A percentile compares a stretch with the other conserved stretches of the same genome.
These are phyloP conservation scores for Leucocoprinus birnbaumii DNA, from an alignment of 768 basidiomycete species.

Conservation along the genomic window DNA sequence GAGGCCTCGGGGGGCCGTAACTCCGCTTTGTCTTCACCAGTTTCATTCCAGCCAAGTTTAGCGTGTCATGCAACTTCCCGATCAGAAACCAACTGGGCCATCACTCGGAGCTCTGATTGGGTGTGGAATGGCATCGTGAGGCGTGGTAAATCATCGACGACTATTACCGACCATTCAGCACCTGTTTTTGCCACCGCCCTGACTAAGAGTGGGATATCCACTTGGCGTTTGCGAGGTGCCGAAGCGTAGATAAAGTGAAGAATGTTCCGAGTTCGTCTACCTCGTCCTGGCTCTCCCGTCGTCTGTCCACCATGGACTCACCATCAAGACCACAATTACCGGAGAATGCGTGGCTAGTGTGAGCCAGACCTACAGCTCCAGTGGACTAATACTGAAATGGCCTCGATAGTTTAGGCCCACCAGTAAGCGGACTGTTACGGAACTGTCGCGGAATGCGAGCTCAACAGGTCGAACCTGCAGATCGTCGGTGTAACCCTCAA, in stretches of 20 bases:
- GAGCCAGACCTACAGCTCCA: neutral
- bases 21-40: no score
- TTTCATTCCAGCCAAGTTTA: no score
- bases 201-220: no score
- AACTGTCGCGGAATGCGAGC: neutral
- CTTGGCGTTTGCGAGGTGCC: neutral
- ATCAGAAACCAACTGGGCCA: no score
- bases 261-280: neutral
- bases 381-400: neutral
- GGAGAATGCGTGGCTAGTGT: neutral
- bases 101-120: no score
- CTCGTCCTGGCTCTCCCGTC: neutral
- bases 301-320: neutral
- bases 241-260: neutral
- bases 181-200: no score
- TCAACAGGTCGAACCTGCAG: neutral
- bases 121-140: no score
- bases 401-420: neutral
- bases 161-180: no score
- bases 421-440: neutral
- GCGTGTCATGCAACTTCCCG: no score
- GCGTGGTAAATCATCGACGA: no score
- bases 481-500: constrained; percentile 5
- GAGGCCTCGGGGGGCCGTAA: no score
- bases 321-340: neutral